Evolutionary conservation across 306 rosid genomes (phyloP).

Genomic region (Trifolium repens): DNA sequence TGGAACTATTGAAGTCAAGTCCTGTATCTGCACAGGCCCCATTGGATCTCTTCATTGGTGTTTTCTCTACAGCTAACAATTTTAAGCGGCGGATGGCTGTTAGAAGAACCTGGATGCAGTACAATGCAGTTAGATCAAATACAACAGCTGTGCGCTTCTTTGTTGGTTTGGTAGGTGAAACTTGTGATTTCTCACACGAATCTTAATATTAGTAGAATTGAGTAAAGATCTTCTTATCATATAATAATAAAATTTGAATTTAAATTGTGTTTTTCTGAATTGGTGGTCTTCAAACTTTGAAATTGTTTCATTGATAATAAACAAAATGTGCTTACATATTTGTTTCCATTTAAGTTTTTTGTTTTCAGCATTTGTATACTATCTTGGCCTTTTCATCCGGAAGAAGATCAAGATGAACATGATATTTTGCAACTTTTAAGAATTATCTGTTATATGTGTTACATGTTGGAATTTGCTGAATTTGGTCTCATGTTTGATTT

Average conservation of each 20-base stretch:
- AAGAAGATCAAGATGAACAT: constrained; percentile 27
- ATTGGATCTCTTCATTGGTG: constrained; percentile 86
- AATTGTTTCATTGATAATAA: constrained; percentile 15
- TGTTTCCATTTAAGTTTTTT: constrained; percentile 27
- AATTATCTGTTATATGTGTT: constrained; percentile 31
- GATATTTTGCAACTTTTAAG: neutral
- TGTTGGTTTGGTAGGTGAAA: constrained; percentile 92
- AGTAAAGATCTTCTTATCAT: neutral
- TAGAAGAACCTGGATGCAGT: constrained; percentile 99
- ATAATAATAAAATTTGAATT: constrained; percentile 16
- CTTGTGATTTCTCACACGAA: constrained; percentile 29
- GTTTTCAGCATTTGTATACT: constrained; percentile 17
- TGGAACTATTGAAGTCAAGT: constrained; percentile 71
- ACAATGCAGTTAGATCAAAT: constrained; percentile 72
- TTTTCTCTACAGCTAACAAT: constrained; percentile 97
- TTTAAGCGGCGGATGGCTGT: constrained; percentile 96
- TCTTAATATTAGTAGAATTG: constrained; percentile 23
- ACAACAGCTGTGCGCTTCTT: constrained; percentile 84
- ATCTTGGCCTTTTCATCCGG: constrained; percentile 23
- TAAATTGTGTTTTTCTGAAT: constrained; percentile 20
- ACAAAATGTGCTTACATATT: constrained; percentile 16
- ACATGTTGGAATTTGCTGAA: constrained; percentile 33
- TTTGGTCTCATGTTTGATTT: constrained; percentile 45
- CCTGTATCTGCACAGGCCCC: constrained; percentile 57
- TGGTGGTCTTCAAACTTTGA: constrained; percentile 17